Base-by-base conservation (phyloP, 805 yeast species). In the Kuraishia hungarica region DNA sequence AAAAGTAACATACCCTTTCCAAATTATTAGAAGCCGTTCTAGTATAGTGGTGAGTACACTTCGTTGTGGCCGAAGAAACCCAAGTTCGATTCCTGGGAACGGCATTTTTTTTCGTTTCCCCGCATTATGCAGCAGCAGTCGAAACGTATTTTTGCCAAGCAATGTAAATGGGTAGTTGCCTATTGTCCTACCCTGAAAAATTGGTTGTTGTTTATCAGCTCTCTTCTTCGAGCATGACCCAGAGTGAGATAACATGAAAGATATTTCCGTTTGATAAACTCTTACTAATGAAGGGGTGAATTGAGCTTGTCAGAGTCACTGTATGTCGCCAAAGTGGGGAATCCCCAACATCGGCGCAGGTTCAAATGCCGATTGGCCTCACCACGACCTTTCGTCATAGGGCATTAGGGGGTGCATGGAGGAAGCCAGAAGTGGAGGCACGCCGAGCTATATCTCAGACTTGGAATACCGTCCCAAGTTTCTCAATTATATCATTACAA, bases 51-150 rank as follows among this genome's bases (percentile, higher is more conserved):
- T 54, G 50, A 54, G 55, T 50, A 54, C 55, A 50, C 55, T 17
- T 54, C 53, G 52, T 54, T 54, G 55, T 54, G 55, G 55, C 55
- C 52, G 53, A 54, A 17, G 55, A 54, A 50, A 54, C 55, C 55
- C 53, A 50, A 23, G 55, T 54, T 54, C 55, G 55, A 54, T 54
- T 54, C 55, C 50, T 50, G 55, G 55, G 55, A 51, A 50, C 53
- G 55, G 55, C 55, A 54, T 6, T 43, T 43, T 50, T 50, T 46
- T 49, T 26, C 17, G 43, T 13, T 6, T 35, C 43, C 43, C 43
- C 43, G 43, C 43, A 35, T 35, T 35, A 35, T 35, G 43, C 43
- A 35, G 43, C 35, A 28, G 35, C 11, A 17, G 43, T 15, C n/a
- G n/a, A 26, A 13, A 8, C 11, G 43, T 8, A 35, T 13, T 10